These are phyloP conservation scores for Lathyrus aphaca DNA, from an alignment of 306 rosid species.

Conservation along the genomic window DNA sequence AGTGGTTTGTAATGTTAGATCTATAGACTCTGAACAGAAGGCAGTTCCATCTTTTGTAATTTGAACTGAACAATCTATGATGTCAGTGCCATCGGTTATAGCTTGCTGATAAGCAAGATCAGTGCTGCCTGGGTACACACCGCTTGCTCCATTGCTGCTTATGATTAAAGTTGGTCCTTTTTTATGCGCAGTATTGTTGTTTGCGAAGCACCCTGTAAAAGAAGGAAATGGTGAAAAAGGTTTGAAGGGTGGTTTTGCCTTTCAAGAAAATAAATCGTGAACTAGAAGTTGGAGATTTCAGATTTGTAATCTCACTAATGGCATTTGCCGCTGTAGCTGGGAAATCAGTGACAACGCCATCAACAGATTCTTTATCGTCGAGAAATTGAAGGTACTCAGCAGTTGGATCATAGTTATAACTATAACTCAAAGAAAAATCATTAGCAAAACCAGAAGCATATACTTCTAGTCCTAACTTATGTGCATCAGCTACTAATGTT, in stretches of 20 bases:
- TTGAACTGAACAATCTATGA: conserved; percentile 92
- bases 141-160: conserved; percentile 79
- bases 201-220: conserved; percentile 71
- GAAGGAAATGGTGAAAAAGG: conserved; percentile 33
- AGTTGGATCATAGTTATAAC: conserved; percentile 69
- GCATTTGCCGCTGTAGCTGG: conserved; percentile 73
- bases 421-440: conserved; percentile 57
- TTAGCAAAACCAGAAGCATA: conserved; percentile 87
- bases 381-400: conserved; percentile 73
- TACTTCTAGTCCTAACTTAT: conserved; percentile 77
- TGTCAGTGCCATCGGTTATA: conserved; percentile 71
- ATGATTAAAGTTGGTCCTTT: conserved; percentile 65
- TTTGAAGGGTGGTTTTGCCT: conserved; percentile 1
- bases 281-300: conserved; percentile 14
- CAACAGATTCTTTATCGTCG: conserved; percentile 66
- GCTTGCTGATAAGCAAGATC: conserved; percentile 88
- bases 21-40: conserved; percentile 61
- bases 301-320: conserved; percentile 59
- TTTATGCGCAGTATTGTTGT: conserved; percentile 45
- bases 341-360: conserved; percentile 84
- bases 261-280: not conserved
- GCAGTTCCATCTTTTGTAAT: conserved; percentile 83
- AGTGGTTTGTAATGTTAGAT: conserved; percentile 57
- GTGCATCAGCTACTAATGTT: conserved; percentile 74
- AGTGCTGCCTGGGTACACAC: conserved; percentile 76